Percentiles rank a stretch among this genome's conserved stretches.
These are phyloP conservation scores for Suillus placidus DNA, from an alignment of 768 basidiomycete genomes.

Conservation along the genomic window DNA sequence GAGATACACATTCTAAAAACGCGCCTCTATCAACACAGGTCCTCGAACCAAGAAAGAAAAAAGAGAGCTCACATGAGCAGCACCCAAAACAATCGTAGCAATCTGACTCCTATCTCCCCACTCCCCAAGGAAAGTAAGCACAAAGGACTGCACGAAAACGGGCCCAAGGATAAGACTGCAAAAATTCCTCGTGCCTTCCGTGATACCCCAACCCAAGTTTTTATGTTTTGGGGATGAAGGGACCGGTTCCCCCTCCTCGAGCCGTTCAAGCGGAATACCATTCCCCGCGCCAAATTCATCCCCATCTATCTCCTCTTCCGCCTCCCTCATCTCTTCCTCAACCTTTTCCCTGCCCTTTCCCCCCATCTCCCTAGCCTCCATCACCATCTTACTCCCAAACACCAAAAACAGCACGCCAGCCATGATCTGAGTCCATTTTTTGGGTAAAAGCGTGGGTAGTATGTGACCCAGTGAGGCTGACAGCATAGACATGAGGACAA, in stretches of 20 bases:
- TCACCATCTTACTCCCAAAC: conserved; percentile 88
- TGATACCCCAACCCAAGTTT: conserved; percentile 17
- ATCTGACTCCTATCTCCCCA: conserved; percentile 74
- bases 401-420: conserved; percentile 86
- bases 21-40: background rate
- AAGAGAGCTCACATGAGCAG: conserved; percentile 23
- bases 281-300: conserved; percentile 62
- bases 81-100: conserved; percentile 82
- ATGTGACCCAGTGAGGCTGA: conserved; percentile 93
- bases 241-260: conserved; percentile 67
- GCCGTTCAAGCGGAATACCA: conserved; percentile 65
- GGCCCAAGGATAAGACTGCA: conserved; percentile 84
- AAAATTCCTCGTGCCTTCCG: conserved; percentile 79
- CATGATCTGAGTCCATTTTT: conserved; percentile 63
- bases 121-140: conserved; percentile 97
- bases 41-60: background rate
- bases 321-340: conserved; percentile 92
- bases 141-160: conserved; percentile 86
- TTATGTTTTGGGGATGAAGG: conserved; percentile 15
- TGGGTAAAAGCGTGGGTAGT: conserved; percentile 81
- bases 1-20: conserved; percentile 82
- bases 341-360: conserved; percentile 74
- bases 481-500: conserved; percentile 91
- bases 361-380: conserved; percentile 83
- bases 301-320: conserved; percentile 92